Conservation (phyloP, 345 rosid genomes). For the Gossypioides kirkii region DNA sequence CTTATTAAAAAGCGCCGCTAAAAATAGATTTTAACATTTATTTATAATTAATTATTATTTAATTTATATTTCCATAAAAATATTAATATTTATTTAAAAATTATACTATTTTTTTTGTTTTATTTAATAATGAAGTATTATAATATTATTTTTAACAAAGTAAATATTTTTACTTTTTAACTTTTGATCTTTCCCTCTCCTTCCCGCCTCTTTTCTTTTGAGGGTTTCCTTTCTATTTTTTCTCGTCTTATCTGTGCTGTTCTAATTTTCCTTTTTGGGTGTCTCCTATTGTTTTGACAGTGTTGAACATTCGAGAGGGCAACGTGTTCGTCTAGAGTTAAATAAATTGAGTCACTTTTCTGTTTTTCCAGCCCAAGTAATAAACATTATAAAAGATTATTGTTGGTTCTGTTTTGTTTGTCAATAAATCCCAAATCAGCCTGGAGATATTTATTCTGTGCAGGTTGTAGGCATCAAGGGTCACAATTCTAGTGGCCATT, state of each 20-base stretch:
- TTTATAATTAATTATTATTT: no score
- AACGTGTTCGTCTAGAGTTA: slow-evolving; percentile 70
- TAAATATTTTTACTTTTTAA: no score
- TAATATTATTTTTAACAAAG: no score
- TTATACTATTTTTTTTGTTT: no score
- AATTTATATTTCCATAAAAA: no score
- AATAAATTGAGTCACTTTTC: slow-evolving; percentile 65
- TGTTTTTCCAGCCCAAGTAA: slow-evolving; percentile 96
- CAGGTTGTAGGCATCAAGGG: slow-evolving; percentile 93
- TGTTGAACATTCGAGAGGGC: slow-evolving; percentile 81
- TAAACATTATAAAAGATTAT: slow-evolving; percentile 8
- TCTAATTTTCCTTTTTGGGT: not conserved
- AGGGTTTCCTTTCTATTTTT: no score
- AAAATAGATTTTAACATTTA: no score
- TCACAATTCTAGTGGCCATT: slow-evolving; percentile 91
- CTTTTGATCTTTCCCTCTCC: no score
- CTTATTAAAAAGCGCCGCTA: no score
- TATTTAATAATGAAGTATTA: no score
- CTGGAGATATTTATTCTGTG: slow-evolving; percentile 20
- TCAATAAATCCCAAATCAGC: slow-evolving; percentile 15
- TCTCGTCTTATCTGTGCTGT: not conserved
- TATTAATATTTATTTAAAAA: no score
- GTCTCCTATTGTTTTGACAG: slow-evolving; percentile 32
- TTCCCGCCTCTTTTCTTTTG: no score
- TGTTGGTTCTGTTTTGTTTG: slow-evolving; percentile 3